These are phyloP conservation scores for Trichoderma gracile DNA, from an alignment of 2,329 filamentous ascomycete genomes.

Conservation along the genomic window DNA sequence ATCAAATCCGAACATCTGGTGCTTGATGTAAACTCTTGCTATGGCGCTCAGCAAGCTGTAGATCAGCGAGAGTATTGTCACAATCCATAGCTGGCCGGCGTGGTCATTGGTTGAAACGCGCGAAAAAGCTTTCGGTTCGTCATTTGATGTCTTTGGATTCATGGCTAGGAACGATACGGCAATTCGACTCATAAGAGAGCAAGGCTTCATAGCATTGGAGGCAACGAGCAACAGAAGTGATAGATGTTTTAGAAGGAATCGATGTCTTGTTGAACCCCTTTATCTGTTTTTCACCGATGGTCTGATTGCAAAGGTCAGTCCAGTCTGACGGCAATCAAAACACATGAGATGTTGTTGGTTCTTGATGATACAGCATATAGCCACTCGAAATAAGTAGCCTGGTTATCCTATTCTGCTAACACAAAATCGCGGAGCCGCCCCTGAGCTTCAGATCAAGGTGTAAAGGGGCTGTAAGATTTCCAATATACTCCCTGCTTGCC, in stretches of 20 bases:
- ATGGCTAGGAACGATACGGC: not conserved
- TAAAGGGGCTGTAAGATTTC: not conserved
- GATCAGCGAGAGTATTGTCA: slow-evolving; percentile 2
- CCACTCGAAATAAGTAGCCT: not conserved
- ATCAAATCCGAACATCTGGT: slow-evolving; percentile 4
- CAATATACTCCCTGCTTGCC: not conserved
- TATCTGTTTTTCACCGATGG: not conserved
- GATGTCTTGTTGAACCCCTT: not conserved
- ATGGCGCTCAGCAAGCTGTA: not conserved
- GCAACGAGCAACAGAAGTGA: too few species aligned
- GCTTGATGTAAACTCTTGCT: not conserved
- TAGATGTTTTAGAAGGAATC: not conserved
- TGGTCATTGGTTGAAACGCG: not conserved
- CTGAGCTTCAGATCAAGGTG: not conserved
- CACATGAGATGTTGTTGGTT: not conserved
- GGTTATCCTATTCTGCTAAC: not conserved
- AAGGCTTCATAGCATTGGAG: not conserved
- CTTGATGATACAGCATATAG: not conserved
- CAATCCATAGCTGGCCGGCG: slow-evolving; percentile 2
- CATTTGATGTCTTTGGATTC: not conserved
- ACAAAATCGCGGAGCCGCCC: too few species aligned
- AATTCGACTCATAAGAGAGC: too few species aligned
- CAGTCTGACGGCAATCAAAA: not conserved
- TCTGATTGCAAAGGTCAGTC: not conserved
- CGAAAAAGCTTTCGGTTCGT: not conserved